Percentiles rank a stretch among this genome's conserved stretches.
These are phyloP conservation scores for Neophaeococcomyces aloes DNA, from an alignment of 2,329 filamentous ascomycete species.

Conservation along the genomic window DNA sequence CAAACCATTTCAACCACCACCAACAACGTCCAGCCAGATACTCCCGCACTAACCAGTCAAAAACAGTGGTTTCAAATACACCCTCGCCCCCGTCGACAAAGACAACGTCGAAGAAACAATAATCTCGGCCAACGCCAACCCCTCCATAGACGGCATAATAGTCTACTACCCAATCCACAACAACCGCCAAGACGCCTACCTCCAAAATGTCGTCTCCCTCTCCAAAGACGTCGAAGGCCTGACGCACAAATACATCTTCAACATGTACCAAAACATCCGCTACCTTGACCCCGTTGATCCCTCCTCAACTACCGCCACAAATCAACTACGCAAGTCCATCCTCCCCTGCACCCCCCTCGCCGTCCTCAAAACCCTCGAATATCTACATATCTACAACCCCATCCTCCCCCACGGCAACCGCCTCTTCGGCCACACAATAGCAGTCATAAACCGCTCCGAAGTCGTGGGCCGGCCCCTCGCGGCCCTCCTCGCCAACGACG, in stretches of 20 bases:
- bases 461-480: slow-evolving; percentile 90
- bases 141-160: slow-evolving; percentile 73
- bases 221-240: slow-evolving; percentile 93
- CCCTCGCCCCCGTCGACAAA: slow-evolving; percentile 71
- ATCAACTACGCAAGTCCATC: slow-evolving; percentile 90
- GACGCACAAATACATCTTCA: slow-evolving; percentile 87
- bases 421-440: slow-evolving; percentile 85
- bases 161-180: slow-evolving; percentile 98
- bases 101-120: slow-evolving; percentile 85
- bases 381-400: slow-evolving; percentile 91
- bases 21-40: slow-evolving; percentile 6
- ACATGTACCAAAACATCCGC: slow-evolving; percentile 98
- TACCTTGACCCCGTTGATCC: slow-evolving; percentile 73
- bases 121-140: slow-evolving; percentile 70
- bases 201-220: slow-evolving; percentile 86
- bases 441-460: slow-evolving; percentile 91
- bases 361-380: slow-evolving; percentile 92
- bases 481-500: slow-evolving; percentile 88
- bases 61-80: slow-evolving; percentile 74
- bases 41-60: not conserved
- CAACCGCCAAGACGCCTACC: slow-evolving; percentile 79
- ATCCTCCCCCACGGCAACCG: slow-evolving; percentile 88
- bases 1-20: slow-evolving; percentile 40
- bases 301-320: not conserved
- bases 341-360: slow-evolving; percentile 92